Percentiles rank a stretch among this genome's conserved stretches.
Conservation (phyloP, 148 eudicot species). For the Rhododendron ovatum region DNA sequence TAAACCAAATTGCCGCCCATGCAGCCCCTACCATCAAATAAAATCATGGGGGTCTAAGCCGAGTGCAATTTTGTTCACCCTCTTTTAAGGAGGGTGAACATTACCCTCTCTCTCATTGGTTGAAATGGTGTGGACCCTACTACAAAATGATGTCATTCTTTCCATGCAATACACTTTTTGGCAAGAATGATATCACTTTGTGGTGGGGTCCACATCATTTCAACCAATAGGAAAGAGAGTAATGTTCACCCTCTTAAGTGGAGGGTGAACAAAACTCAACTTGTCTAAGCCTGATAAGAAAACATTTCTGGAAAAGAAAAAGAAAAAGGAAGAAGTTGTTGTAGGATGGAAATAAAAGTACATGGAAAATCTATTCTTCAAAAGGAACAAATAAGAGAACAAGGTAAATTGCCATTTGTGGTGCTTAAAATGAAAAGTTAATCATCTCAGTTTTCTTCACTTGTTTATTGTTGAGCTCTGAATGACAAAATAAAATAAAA, state of each 20-base stretch:
- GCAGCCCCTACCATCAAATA: not conserved
- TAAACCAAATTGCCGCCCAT: not conserved
- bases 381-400: not conserved
- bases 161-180: no score
- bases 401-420: constrained; percentile 1
- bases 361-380: not conserved
- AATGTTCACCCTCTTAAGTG: no score
- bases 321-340: not conserved
- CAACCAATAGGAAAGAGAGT: no score
- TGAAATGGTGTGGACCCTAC: no score
- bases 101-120: no score
- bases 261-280: no score
- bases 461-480: not conserved
- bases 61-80: no score
- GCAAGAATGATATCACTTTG: no score
- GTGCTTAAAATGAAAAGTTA: not conserved
- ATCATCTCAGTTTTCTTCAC: not conserved
- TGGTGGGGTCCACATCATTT: no score
- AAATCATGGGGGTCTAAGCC: not conserved
- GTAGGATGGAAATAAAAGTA: not conserved
- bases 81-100: no score
- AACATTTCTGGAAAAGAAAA: not conserved
- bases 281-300: not conserved
- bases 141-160: no score
- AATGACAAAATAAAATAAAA: not conserved